Evolutionary conservation across 78 protist genomes (phyloP).

Genomic region (Anaeramoeba ignava): DNA sequence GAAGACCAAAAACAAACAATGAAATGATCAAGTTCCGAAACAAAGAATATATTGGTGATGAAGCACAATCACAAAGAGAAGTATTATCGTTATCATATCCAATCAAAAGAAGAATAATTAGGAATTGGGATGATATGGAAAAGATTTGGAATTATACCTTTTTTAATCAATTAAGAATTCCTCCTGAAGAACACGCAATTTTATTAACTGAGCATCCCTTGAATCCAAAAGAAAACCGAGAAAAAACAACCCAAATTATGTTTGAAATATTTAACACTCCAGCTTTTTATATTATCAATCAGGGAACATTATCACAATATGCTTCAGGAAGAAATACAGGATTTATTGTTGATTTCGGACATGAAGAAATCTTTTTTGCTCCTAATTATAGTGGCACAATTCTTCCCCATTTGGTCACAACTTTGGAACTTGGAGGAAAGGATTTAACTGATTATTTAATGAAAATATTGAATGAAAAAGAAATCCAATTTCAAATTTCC

Average conservation of each 20-base stretch:
- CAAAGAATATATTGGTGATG: not conserved
- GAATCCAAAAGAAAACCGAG: not conserved
- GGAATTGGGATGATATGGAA: not conserved
- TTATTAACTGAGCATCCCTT: not conserved
- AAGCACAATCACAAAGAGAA: not conserved
- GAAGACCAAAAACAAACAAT: not conserved
- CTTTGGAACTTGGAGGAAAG: slow-evolving; percentile 7
- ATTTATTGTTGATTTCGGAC: not conserved
- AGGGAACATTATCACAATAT: slow-evolving; percentile 2
- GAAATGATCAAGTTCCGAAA: not conserved
- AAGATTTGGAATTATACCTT: not conserved
- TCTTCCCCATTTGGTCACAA: not conserved
- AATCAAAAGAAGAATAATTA: not conserved
- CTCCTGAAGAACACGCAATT: not conserved
- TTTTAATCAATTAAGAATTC: not conserved
- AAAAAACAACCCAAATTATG: not conserved
- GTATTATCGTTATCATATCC: not conserved
- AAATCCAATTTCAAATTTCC: too few relatives aligned
- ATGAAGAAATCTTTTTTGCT: not conserved
- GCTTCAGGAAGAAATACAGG: not conserved
- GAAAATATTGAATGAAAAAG: not conserved
- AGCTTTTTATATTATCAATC: slow-evolving; percentile 9
- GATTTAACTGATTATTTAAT: slow-evolving; percentile 15
- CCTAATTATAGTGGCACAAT: not conserved
- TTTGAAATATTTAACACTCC: not conserved